These are phyloP conservation scores for Leucosporidium creatinivorum DNA, from an alignment of 768 basidiomycete genomes.

Conservation along the genomic window DNA sequence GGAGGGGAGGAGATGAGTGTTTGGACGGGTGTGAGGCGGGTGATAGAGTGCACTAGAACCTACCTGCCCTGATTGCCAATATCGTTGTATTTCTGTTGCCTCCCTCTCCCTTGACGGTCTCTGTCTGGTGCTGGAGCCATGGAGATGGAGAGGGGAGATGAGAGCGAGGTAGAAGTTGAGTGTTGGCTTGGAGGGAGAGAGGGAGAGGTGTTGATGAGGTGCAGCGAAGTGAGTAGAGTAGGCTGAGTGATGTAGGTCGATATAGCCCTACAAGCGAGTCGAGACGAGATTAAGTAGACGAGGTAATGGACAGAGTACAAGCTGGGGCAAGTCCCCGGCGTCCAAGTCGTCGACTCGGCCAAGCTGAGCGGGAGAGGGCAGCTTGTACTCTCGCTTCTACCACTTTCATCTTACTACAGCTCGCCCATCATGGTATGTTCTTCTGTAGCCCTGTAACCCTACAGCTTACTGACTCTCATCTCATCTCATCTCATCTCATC, in stretches of 20 bases:
- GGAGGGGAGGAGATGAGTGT: background rate
- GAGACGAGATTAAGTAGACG: no score
- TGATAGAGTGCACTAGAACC: background rate
- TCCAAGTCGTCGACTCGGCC: no score
- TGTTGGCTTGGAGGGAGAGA: no score
- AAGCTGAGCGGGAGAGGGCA: no score
- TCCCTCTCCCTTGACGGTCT: constrained; percentile 14
- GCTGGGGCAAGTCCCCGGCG: no score
- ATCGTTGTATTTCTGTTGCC: constrained; percentile 28
- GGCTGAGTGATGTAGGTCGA: no score
- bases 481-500: background rate
- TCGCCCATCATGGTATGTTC: background rate
- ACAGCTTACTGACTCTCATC: background rate
- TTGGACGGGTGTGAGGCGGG: background rate
- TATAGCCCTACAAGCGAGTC: no score
- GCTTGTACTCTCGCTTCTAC: background rate
- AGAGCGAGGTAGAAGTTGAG: background rate
- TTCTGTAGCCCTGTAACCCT: background rate
- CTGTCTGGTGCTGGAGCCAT: constrained; percentile 14
- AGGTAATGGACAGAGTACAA: no score
- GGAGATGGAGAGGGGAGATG: background rate
- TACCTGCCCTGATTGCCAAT: constrained; percentile 26
- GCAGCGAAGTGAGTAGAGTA: no score
- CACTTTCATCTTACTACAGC: background rate
- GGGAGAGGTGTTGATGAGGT: no score